phyloP scores from a whole-genome alignment of 2,329 filamentous ascomycete species.

The Ophiostoma perfectum region DNA sequence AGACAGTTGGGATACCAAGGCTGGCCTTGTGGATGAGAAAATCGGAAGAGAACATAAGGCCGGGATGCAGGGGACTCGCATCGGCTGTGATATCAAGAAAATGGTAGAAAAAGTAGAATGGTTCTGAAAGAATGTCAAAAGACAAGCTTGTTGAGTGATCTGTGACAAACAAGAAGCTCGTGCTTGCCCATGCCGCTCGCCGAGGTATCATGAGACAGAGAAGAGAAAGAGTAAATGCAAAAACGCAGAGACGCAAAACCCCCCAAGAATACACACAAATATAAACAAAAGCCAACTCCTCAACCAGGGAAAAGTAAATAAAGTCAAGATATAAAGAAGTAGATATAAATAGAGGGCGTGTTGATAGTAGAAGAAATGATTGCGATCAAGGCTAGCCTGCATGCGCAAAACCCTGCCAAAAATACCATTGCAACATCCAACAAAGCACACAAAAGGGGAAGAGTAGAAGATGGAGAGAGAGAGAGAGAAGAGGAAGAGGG shows the following conservation, averaged over 20 bases:
- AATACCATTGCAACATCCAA: conserved; percentile 21
- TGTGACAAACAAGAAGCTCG: no score
- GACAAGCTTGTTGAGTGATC: no score
- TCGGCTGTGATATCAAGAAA: conserved; percentile 11
- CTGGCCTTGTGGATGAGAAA: background rate
- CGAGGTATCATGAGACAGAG: no score
- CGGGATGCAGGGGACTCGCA: no score
- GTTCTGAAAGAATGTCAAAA: background rate
- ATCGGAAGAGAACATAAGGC: background rate
- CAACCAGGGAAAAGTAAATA: conserved; percentile 16
- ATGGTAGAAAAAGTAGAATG: background rate
- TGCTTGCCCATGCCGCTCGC: no score
- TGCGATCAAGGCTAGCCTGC: conserved; percentile 21
- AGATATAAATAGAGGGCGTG: conserved; percentile 18
- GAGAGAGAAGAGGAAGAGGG: background rate
- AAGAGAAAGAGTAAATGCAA: no score
- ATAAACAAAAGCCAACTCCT: conserved; percentile 18
- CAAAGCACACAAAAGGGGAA: conserved; percentile 24
- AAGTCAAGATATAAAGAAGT: background rate
- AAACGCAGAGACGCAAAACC: no score
- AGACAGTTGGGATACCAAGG: background rate
- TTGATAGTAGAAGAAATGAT: conserved; percentile 16
- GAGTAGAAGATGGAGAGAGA: background rate
- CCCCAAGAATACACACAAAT: background rate
- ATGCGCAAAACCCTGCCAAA: conserved; percentile 20